These are phyloP conservation scores for Vanderwaltozyma polyspora DNA, from an alignment of 805 yeast genomes.

Conservation along the genomic window DNA sequence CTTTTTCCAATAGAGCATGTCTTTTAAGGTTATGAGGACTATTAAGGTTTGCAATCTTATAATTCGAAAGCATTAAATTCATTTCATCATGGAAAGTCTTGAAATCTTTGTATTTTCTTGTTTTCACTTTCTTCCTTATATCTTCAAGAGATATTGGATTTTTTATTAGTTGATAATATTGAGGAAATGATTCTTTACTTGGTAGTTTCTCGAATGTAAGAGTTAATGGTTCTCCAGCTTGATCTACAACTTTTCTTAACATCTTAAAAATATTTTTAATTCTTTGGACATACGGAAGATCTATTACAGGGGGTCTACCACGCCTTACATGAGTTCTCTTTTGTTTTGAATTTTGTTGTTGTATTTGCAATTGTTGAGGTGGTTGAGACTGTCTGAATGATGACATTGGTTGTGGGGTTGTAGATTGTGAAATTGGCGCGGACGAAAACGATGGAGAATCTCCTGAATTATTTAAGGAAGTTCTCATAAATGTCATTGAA, in stretches of 20 bases:
- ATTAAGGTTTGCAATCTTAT: slow-evolving; percentile 50
- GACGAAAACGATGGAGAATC: not conserved
- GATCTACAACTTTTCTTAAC: slow-evolving; percentile 59
- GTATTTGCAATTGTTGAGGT: slow-evolving; percentile 5
- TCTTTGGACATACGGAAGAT: slow-evolving; percentile 61
- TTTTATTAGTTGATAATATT: slow-evolving; percentile 20
- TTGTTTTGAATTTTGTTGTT: slow-evolving; percentile 7
- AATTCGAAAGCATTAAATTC: slow-evolving; percentile 61
- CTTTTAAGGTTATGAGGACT: slow-evolving; percentile 50
- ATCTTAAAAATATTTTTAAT: slow-evolving; percentile 78
- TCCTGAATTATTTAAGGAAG: too few relatives aligned
- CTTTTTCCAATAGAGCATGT: slow-evolving; percentile 48
- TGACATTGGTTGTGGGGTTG: slow-evolving; percentile 6
- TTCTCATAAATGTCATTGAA: too few relatives aligned
- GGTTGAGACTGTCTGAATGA: not conserved
- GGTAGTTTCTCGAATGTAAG: slow-evolving; percentile 73
- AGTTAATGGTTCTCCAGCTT: slow-evolving; percentile 42
- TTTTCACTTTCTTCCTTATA: slow-evolving; percentile 72
- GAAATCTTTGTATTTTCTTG: slow-evolving; percentile 67
- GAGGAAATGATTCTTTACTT: slow-evolving; percentile 43
- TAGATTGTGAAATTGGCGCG: slow-evolving; percentile 2
- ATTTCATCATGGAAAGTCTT: slow-evolving; percentile 71
- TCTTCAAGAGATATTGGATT: slow-evolving; percentile 54
- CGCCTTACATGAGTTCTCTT: slow-evolving; percentile 23
- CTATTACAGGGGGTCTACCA: slow-evolving; percentile 29